These are phyloP conservation scores for Monilinia aucupariae DNA, from an alignment of 2,329 filamentous ascomycete species.

Conservation along the genomic window DNA sequence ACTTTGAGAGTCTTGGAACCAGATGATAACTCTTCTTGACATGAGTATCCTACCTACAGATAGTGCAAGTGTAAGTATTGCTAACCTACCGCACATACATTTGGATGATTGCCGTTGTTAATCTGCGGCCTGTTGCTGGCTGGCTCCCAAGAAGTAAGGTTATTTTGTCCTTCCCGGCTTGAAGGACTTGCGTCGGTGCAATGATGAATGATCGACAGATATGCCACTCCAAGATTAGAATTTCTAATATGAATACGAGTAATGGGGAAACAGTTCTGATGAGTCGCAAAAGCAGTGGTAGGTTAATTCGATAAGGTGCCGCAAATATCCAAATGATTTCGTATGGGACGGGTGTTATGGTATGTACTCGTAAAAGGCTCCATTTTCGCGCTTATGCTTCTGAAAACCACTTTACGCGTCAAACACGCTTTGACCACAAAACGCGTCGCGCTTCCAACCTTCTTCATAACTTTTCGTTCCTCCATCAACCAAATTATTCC, in stretches of 20 bases:
- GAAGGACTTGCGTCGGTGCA: not conserved
- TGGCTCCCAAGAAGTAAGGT: not conserved
- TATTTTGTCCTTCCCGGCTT: not conserved
- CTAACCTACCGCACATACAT: not conserved
- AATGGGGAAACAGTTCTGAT: too few species aligned
- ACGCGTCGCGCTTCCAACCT: constrained; percentile 18
- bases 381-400: not conserved
- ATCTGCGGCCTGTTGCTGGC: not conserved
- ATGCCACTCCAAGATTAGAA: not conserved
- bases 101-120: not conserved
- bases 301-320: not conserved
- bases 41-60: not conserved
- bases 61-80: not conserved
- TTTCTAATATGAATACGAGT: not conserved
- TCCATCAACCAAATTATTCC: constrained; percentile 10
- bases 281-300: too few species aligned
- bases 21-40: not conserved
- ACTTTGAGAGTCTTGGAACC: not conserved
- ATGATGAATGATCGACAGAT: not conserved
- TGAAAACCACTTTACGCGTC: constrained; percentile 32
- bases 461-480: constrained; percentile 18
- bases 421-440: constrained; percentile 20
- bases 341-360: too few species aligned
- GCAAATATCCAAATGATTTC: not conserved
- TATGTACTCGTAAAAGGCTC: too few species aligned